Evolutionary conservation across 345 rosid species (phyloP), one percentile per base, ranked within the genome.

Genomic region (Brassica juncea): DNA sequence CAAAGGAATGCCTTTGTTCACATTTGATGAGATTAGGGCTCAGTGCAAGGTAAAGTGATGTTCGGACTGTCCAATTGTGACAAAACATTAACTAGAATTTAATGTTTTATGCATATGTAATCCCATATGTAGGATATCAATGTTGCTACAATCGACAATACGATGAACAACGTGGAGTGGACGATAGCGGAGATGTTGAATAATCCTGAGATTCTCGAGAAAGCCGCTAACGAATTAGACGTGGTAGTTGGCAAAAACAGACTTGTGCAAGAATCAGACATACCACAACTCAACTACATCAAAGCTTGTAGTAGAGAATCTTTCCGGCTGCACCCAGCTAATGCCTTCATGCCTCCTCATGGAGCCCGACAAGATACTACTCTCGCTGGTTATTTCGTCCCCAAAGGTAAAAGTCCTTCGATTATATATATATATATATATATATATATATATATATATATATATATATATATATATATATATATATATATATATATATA

Each of bases 231-330:
- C 28, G 91, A 88, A 76, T 5, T 84, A 6, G 87, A 87, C 27
- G 58, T 49, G 21, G 85, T 83, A 0, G 89, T 86, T 0, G 91
- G 90, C 0, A 84, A 72, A 28, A 82, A 87, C 2, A 80, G 87
- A 34, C 76, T 86, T 5, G 89, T 87, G 15, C 81, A 86, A 80
- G 89, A 86, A 83, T 86, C 91, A 4, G 89, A 86, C 35, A 65
- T 87, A 19, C 47, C 83, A 2, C 62, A 77, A 0, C 84, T 87
- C 21, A 84, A 81, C 68, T 86, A 84, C 54, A 27, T 88, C 10
- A 88, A 86, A 54, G 85, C 91, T 6, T 86, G 89, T 30, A 72
- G 81, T 4, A 86, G 82, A 75, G 90, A 84, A 72, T 81, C 85
- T 0, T 88, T 79, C 16, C 64, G 91, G 63, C 82, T 84, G 6